Percentiles rank a stretch among this genome's conserved stretches.
Conservation (phyloP, 108 stramenopile genomes). For the Mediolabrus comicus region DNA sequence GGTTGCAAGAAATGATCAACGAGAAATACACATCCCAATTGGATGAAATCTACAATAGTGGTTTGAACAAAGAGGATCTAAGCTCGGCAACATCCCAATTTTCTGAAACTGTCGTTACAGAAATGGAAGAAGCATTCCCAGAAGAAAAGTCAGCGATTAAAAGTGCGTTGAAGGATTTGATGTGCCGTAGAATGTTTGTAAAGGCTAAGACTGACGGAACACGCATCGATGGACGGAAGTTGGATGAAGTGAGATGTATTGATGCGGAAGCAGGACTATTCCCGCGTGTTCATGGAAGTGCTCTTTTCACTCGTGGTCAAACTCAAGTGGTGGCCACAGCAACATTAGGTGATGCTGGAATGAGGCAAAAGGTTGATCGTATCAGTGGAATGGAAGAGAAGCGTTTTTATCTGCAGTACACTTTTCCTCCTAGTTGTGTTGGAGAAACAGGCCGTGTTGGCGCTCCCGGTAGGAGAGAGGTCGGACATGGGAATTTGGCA, state of each 20-base stretch:
- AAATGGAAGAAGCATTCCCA: conserved; percentile 55
- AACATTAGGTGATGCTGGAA: conserved; percentile 86
- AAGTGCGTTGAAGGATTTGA: conserved; percentile 57
- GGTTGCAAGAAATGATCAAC: conserved; percentile 62
- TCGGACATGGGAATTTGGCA: conserved; percentile 88
- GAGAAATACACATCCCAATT: conserved; percentile 37
- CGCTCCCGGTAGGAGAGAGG: conserved; percentile 86
- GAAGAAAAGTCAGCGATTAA: conserved; percentile 55
- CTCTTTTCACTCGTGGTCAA: conserved; percentile 92
- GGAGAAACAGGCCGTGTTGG: conserved; percentile 91
- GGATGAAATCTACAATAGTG: conserved; percentile 42
- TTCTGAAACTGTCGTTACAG: conserved; percentile 44
- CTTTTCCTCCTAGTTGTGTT: conserved; percentile 93
- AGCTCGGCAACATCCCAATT: conserved; percentile 46
- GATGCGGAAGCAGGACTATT: conserved; percentile 46
- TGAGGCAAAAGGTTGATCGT: conserved; percentile 89
- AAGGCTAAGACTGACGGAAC: conserved; percentile 48
- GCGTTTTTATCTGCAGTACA: conserved; percentile 93
- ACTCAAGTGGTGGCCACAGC: conserved; percentile 92
- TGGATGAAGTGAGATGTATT: conserved; percentile 60
- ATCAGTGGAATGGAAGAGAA: conserved; percentile 82
- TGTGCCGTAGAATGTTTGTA: conserved; percentile 67
- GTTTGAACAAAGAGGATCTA: conserved; percentile 57
- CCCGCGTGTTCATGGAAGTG: conserved; percentile 84
- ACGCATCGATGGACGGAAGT: conserved; percentile 66